Evolutionary conservation across 2,329 filamentous ascomycete species (phyloP).

Genomic region (Cytospora schulzeri): DNA sequence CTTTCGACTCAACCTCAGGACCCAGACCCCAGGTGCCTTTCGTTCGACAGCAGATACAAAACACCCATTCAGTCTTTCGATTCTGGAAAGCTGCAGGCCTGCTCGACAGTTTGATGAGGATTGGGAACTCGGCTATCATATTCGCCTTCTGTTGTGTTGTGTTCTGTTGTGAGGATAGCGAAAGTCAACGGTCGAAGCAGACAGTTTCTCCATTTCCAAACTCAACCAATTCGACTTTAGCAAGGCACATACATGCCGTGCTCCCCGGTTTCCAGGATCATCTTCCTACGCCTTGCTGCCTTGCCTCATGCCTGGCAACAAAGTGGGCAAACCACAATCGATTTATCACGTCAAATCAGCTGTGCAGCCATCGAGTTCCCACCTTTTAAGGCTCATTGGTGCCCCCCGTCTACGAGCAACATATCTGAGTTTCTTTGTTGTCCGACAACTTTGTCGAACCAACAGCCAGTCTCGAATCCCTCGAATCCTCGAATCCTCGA

Average conservation of each 20-base stretch:
- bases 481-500: too few species aligned
- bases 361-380: neutral
- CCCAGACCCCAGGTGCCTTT: too few species aligned
- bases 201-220: neutral
- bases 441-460: neutral
- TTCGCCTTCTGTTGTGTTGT: too few species aligned
- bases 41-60: neutral
- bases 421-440: neutral
- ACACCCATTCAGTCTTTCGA: neutral
- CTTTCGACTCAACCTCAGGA: neutral
- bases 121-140: neutral
- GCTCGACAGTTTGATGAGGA: neutral
- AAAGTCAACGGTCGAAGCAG: neutral
- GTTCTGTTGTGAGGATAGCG: neutral
- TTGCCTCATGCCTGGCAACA: slow-evolving; percentile 1
- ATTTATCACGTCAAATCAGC: neutral
- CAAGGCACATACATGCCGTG: slow-evolving; percentile 13
- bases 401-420: neutral
- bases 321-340: neutral
- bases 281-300: slow-evolving; percentile 14
- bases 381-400: neutral
- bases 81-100: neutral
- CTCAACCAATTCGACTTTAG: neutral
- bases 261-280: slow-evolving; percentile 8
- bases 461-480: neutral